A percentile compares a stretch with the other conserved stretches of the same genome.
Conservation (phyloP, 495 filamentous ascomycete genomes). For the Penicillium daleae region DNA sequence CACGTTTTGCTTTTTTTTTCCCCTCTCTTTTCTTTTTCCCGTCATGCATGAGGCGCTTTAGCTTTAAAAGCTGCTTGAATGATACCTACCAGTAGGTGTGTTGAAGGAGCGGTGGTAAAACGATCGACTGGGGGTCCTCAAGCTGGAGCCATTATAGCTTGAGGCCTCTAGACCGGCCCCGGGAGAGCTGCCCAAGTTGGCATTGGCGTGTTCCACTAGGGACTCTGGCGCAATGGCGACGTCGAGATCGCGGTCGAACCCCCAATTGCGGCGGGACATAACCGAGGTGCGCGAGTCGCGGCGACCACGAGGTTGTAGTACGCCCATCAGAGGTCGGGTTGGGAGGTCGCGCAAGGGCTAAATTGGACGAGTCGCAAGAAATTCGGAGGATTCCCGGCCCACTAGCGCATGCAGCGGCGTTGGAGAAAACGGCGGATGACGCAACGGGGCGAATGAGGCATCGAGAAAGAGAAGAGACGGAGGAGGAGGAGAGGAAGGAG, state of each 20-base stretch:
- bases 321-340: slow-evolving; percentile 33
- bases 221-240: slow-evolving; percentile 25
- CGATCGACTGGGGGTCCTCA: slow-evolving; percentile 74
- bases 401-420: slow-evolving; percentile 31
- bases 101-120: slow-evolving; percentile 78
- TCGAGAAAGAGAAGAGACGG: background rate
- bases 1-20: background rate
- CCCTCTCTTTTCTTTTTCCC: background rate
- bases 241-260: slow-evolving; percentile 29
- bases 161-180: slow-evolving; percentile 41
- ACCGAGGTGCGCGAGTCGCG: slow-evolving; percentile 41
- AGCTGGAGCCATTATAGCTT: slow-evolving; percentile 44
- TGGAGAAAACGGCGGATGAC: slow-evolving; percentile 26
- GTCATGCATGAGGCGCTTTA: slow-evolving; percentile 4
- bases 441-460: slow-evolving; percentile 19
- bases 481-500: background rate
- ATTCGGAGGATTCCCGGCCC: slow-evolving; percentile 24
- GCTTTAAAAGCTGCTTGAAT: slow-evolving; percentile 5
- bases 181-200: slow-evolving; percentile 38
- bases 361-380: slow-evolving; percentile 6
- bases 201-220: slow-evolving; percentile 40
- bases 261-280: slow-evolving; percentile 29
- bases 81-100: slow-evolving; percentile 59
- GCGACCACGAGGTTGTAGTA: slow-evolving; percentile 42
- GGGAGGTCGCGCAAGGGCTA: slow-evolving; percentile 15